Evolutionary conservation across 305 asterid genomes (phyloP), one percentile per base, ranked within the genome.

Genomic region (Fraxinus paxiana): DNA sequence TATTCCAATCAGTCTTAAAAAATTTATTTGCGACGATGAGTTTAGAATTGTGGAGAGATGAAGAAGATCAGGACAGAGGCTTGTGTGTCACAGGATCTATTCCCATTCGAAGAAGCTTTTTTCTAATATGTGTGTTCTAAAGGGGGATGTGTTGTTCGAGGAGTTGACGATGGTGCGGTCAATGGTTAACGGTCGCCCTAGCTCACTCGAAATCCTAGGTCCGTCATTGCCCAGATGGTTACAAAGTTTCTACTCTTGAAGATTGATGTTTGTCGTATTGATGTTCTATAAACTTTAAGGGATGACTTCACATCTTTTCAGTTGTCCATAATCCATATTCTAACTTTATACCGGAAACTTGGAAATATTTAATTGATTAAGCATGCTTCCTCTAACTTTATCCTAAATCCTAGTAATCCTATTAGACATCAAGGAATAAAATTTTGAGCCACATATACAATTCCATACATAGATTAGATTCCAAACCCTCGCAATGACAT

Each of bases 101-200:
- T 69, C 98, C 98, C 98, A 93, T 93, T 13, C 94, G 83, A 0
- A 95, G 87, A 46, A 95, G 97, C 86, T 93, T 87, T 79, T 95
- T 93, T 4, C 97, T 78, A 12, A 93, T 91, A 82, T 92, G 93
- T 0, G 97, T 94, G 87, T 94, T 94, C 98, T 34, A 34, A 34
- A 34, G 8, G 8, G 38, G 9, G 8, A 34, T 34, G 38, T 34
- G 38, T 34, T 34, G 9, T 34, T 34, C 6, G 38, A 34, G 8
- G 38, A 34, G 38, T 34, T 34, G 8, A 34, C 2, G 1, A 34
- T 6, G 8, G 1, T 34, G 38, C 38, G 2, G 8, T 34, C 38
- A 34, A 34, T 33, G 38, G 8, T 34, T 34, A 34, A 34, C 38
- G 38, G 6, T 1, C 0, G 9, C 2, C 38, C 38, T 34, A 34